A percentile compares a stretch with the other conserved stretches of the same genome.
Conservation (phyloP, 306 rosid species). For the Betula pendula region DNA sequence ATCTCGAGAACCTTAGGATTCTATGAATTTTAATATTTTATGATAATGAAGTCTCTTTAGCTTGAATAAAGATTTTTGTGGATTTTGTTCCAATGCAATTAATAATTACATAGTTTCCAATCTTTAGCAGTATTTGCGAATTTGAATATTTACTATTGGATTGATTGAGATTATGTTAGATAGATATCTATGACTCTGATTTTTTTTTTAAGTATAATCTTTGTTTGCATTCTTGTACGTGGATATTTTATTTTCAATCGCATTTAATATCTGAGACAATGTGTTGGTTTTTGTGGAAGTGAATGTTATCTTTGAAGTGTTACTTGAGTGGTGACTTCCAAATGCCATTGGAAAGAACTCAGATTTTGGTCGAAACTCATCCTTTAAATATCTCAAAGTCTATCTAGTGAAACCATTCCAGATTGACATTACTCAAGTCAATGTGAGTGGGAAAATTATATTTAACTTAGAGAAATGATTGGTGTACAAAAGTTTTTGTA, state of each 20-base stretch:
- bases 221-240: neutral
- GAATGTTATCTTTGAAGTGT: neutral
- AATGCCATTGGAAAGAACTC: neutral
- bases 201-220: neutral
- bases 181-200: neutral
- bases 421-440: neutral
- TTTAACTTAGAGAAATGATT: neutral
- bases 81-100: neutral
- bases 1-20: neutral
- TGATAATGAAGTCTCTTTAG: neutral
- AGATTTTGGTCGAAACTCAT: neutral
- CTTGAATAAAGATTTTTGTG: neutral
- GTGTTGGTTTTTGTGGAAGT: neutral
- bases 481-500: no score
- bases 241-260: neutral
- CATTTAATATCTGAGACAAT: neutral
- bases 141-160: neutral
- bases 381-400: neutral
- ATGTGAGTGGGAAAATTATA: neutral
- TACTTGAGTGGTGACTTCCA: neutral
- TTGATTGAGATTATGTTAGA: neutral
- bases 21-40: neutral
- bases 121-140: neutral
- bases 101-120: neutral
- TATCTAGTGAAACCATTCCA: neutral